These are phyloP conservation scores for Knufia fluminis DNA, from an alignment of 2,329 filamentous ascomycete genomes.

Conservation along the genomic window DNA sequence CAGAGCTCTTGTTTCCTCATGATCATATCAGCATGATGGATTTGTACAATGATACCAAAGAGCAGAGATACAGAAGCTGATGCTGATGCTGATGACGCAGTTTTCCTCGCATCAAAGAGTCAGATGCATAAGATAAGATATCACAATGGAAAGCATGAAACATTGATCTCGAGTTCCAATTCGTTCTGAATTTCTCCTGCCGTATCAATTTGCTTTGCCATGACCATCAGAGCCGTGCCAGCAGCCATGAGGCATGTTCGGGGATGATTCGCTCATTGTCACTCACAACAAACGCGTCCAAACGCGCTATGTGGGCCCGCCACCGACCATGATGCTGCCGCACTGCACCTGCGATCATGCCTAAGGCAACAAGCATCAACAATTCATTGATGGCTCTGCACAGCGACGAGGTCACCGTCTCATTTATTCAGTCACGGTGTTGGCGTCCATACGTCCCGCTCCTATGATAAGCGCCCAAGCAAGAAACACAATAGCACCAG, in stretches of 20 bases:
- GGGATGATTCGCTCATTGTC: background rate
- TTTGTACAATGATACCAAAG: slow-evolving; percentile 9
- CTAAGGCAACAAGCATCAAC: too few relatives aligned
- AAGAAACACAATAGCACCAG: too few relatives aligned
- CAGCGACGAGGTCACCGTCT: too few relatives aligned
- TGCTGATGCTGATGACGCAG: slow-evolving; percentile 9
- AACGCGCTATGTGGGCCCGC: background rate
- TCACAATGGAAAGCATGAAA: slow-evolving; percentile 24
- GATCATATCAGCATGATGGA: slow-evolving; percentile 6
- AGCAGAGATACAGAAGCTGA: slow-evolving; percentile 10
- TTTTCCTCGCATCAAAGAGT: slow-evolving; percentile 5
- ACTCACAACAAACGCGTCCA: background rate
- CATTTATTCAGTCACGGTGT: too few relatives aligned
- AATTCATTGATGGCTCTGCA: too few relatives aligned
- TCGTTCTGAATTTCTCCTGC: background rate
- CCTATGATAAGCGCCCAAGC: too few relatives aligned
- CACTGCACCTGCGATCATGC: too few relatives aligned
- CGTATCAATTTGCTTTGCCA: background rate
- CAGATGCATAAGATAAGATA: slow-evolving; percentile 12
- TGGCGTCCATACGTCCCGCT: too few relatives aligned
- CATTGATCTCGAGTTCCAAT: slow-evolving; percentile 9
- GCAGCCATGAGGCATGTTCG: background rate
- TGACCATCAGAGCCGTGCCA: background rate
- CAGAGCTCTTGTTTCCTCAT: slow-evolving; percentile 16
- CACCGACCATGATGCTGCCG: too few relatives aligned